Evolutionary conservation across 2,329 filamentous ascomycete genomes (phyloP).

Genomic region (Aspergillus phoenicis): DNA sequence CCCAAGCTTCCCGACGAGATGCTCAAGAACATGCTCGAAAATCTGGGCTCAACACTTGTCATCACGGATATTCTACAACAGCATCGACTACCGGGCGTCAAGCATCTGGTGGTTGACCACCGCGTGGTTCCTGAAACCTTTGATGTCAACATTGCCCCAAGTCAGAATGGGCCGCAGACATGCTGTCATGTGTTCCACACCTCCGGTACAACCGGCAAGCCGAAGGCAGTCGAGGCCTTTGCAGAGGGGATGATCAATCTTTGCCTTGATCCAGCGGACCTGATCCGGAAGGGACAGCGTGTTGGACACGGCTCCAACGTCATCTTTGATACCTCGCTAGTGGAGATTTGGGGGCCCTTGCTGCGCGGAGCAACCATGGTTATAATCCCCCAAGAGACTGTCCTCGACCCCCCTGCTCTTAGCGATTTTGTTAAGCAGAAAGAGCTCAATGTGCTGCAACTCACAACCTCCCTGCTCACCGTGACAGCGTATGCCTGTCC

Average conservation of each 20-base stretch:
- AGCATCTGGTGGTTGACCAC: conserved; percentile 8
- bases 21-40: conserved; percentile 5
- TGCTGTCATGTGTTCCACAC: conserved; percentile 55
- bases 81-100: conserved; percentile 9
- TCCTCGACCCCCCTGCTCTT: conserved; percentile 9
- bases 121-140: not conserved
- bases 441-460: conserved; percentile 9
- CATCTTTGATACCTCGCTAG: conserved; percentile 15
- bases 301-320: conserved; percentile 14
- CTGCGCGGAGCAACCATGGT: conserved; percentile 16
- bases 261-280: not conserved
- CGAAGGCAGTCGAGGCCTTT: conserved; percentile 77
- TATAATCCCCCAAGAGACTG: conserved; percentile 2
- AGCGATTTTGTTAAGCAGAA: not conserved
- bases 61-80: conserved; percentile 35
- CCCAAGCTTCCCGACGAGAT: conserved; percentile 3
- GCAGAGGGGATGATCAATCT: conserved; percentile 46
- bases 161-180: not conserved
- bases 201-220: conserved; percentile 66
- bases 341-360: conserved; percentile 13
- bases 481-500: conserved; percentile 10
- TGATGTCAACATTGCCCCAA: not conserved
- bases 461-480: conserved; percentile 13
- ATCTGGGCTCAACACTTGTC: conserved; percentile 7
- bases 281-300: conserved; percentile 3